Percentiles rank a stretch among this genome's conserved stretches.
phyloP scores from a whole-genome alignment of 2,329 filamentous ascomycete genomes.

The Fusarium floridanum region DNA sequence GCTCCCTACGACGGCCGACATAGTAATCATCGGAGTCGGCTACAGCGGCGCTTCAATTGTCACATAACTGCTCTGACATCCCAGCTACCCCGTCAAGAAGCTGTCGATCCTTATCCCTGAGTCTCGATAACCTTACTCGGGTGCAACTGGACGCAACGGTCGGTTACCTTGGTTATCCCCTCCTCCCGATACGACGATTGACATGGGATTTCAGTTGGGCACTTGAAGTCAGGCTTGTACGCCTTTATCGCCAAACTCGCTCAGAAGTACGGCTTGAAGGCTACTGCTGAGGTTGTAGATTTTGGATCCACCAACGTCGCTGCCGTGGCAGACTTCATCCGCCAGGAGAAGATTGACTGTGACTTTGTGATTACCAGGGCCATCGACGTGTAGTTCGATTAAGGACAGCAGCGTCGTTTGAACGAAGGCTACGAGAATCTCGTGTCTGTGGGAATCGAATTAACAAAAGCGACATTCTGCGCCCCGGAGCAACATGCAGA shows the following conservation, averaged over 20 bases:
- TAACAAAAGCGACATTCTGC: not conserved
- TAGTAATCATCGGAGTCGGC: not conserved
- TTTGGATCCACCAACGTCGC: not conserved
- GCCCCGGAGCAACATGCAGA: not conserved
- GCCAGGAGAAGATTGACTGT: not conserved
- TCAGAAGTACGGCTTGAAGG: not conserved
- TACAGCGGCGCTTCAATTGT: not conserved
- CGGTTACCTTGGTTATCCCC: no score
- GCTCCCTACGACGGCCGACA: not conserved
- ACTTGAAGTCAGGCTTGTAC: no score
- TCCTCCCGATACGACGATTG: no score
- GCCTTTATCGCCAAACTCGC: not conserved
- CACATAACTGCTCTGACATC: not conserved
- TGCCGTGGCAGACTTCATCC: not conserved
- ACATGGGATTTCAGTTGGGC: no score
- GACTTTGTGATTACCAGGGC: not conserved
- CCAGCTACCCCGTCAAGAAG: not conserved
- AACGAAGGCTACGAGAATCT: not conserved
- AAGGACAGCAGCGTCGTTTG: not conserved
- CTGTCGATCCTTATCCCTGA: not conserved
- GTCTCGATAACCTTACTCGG: no score
- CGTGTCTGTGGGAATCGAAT: not conserved
- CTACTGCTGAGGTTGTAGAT: not conserved
- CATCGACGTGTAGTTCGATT: not conserved
- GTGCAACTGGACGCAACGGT: no score